These are phyloP conservation scores for Ophiostoma sp. DNA, from an alignment of 2,329 filamentous ascomycete species.

Conservation along the genomic window DNA sequence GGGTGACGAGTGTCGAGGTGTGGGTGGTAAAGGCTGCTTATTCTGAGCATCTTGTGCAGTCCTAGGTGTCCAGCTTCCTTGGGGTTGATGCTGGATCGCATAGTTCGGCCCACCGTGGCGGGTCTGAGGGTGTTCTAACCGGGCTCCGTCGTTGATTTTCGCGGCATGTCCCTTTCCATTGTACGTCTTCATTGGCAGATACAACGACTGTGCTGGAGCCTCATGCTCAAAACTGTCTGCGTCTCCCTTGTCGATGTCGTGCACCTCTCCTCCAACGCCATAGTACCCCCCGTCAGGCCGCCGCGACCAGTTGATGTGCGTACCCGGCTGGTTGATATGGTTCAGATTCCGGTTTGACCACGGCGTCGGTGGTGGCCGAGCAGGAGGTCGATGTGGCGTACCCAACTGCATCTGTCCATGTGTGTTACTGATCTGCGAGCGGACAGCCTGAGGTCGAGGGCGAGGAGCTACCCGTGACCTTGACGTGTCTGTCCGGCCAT, in stretches of 20 bases:
- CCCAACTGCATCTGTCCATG: neutral
- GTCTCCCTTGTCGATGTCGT: neutral
- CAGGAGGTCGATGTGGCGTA: neutral
- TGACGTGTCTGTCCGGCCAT: neutral
- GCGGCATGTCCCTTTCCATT: neutral
- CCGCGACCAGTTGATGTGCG: conserved; percentile 5
- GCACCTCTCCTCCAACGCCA: neutral
- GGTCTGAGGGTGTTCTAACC: neutral
- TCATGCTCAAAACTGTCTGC: neutral
- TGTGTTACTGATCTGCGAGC: neutral
- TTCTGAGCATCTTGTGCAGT: neutral
- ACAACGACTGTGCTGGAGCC: neutral
- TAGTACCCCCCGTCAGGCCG: conserved; percentile 13
- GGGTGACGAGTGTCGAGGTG: conserved; percentile 16
- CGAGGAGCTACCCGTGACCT: neutral
- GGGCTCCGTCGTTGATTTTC: neutral
- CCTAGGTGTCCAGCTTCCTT: neutral
- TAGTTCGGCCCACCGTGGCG: neutral
- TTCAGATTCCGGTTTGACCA: neutral
- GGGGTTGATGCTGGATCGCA: neutral
- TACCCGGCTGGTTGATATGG: neutral
- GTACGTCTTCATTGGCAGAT: neutral
- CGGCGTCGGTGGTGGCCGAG: neutral
- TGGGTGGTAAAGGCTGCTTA: neutral
- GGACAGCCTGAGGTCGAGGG: neutral